These are phyloP conservation scores for Trypanosoma mega DNA, from an alignment of 208 protist species.

Conservation along the genomic window DNA sequence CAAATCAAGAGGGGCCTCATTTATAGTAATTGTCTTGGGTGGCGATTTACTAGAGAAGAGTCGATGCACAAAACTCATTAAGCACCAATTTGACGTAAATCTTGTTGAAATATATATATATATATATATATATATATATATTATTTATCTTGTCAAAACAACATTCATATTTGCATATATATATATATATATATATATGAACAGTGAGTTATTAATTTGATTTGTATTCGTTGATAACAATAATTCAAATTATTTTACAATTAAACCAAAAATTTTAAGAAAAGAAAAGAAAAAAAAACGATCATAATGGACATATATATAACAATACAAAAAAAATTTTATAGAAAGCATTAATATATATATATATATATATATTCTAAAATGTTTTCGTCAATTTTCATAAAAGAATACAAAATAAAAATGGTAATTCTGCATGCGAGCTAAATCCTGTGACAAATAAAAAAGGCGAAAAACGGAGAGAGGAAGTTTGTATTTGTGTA, in stretches of 20 bases:
- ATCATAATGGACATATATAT: background rate
- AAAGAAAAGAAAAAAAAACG: background rate
- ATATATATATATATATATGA: background rate
- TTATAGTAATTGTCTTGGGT: conserved; percentile 4
- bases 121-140: background rate
- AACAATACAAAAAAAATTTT: background rate
- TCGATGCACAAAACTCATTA: conserved; percentile 26
- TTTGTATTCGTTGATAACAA: background rate
- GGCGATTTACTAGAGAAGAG: conserved; percentile 11
- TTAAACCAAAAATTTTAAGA: background rate
- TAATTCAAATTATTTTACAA: background rate
- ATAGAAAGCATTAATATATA: background rate
- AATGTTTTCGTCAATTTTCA: background rate
- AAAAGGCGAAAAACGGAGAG: too few species aligned
- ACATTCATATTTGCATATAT: too few species aligned
- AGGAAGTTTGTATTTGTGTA: too few species aligned
- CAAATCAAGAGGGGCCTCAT: conserved; percentile 29
- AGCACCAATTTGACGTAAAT: background rate
- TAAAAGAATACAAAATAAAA: background rate
- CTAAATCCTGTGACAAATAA: too few species aligned
- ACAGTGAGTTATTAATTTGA: background rate
- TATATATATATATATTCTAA: background rate
- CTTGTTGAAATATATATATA: background rate
- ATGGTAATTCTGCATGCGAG: background rate
- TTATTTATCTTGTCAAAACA: too few species aligned